Percentiles rank a stretch among this genome's conserved stretches.
Evolutionary conservation across 176 grass and related monocot species (phyloP).

Genomic region (Phragmites australis): DNA sequence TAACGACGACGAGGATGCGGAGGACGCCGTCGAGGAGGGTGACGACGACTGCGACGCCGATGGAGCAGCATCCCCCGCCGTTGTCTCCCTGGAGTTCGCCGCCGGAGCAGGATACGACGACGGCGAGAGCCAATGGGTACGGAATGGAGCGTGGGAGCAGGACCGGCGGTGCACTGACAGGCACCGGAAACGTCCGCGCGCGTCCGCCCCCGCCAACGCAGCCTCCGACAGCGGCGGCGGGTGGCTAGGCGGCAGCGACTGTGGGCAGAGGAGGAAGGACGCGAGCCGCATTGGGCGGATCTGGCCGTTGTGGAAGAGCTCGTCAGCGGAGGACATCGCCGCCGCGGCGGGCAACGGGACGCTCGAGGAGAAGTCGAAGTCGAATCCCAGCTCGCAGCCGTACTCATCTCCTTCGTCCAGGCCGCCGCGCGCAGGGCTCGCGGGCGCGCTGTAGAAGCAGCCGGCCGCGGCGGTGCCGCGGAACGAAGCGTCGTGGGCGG

Average conservation of each 20-base stretch:
- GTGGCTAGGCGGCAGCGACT: conserved; percentile 29
- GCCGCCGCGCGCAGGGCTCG: conserved; percentile 56
- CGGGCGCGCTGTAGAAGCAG: conserved; percentile 74
- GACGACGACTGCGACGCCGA: conserved; percentile 42
- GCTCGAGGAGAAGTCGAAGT: conserved; percentile 46
- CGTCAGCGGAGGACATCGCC: conserved; percentile 80
- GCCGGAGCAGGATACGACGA: not conserved
- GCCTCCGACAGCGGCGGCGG: not conserved
- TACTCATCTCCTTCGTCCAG: not conserved
- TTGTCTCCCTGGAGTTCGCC: not conserved
- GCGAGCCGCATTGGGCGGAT: conserved; percentile 61
- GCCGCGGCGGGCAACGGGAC: conserved; percentile 23
- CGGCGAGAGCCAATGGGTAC: conserved; percentile 31
- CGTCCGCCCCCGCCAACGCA: not conserved
- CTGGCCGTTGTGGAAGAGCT: conserved; percentile 90
- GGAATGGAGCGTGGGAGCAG: conserved; percentile 66
- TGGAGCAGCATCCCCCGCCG: not conserved
- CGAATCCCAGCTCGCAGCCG: not conserved
- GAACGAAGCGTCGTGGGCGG: conserved; percentile 33
- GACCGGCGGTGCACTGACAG: conserved; percentile 55
- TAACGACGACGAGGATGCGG: conserved; percentile 42
- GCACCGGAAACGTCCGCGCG: conserved; percentile 40
- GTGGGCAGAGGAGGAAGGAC: conserved; percentile 46
- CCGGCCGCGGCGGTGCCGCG: not conserved
- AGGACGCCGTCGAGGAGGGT: conserved; percentile 47